Evolutionary conservation across 768 basidiomycete species (phyloP), one percentile per base, ranked within the genome.

Genomic region (Pleurotus eryngii): DNA sequence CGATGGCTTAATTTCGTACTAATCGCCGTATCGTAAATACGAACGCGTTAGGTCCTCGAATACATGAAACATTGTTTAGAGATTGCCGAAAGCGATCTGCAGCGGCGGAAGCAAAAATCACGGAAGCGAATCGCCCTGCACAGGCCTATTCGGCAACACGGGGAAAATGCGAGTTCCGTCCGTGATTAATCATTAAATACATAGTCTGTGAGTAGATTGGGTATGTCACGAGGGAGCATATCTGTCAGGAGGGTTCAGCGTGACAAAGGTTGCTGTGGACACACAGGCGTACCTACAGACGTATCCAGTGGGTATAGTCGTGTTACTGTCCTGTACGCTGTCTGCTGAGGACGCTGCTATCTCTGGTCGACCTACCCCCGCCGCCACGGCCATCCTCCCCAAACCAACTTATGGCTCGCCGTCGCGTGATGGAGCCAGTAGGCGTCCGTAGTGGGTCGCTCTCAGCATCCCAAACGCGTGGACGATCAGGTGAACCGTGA

Each of bases 361-460:
- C 59, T 39, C 59, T 37, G 3, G 59, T 56, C 14, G 63, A 58
- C 40, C 65, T 60, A 26, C 53, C 63, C 43, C 65, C 59, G 24
- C 50, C 63, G 46, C 61, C 67, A 37, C 62, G 62, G 14, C 61
- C 58, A 20, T 74, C 72, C 39, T 73, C 70, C 55, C 72, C 76
- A 65, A 76, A 70, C 72, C 74, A 75, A 64, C 76, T 78, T 61
- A 76, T 67, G 9, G 73, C 70, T 57, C 79, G 67, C 46, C 70
- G 70, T 59, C 78, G 68, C 24, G 66, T 64, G 48, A 65, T 62
- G 4, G 71, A 67, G n/a, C 68, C 67, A 30, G 71, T 63, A 22
- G 51, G 51, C 3, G 69, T 66, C 8, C 58, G 65, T 30, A 63
- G 65, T 4, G 57, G 46, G 54, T 71, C 72, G 49, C 74, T 66